phyloP scores from a whole-genome alignment of 73 alveolate genomes.

The Paramecium pentaurelia region DNA sequence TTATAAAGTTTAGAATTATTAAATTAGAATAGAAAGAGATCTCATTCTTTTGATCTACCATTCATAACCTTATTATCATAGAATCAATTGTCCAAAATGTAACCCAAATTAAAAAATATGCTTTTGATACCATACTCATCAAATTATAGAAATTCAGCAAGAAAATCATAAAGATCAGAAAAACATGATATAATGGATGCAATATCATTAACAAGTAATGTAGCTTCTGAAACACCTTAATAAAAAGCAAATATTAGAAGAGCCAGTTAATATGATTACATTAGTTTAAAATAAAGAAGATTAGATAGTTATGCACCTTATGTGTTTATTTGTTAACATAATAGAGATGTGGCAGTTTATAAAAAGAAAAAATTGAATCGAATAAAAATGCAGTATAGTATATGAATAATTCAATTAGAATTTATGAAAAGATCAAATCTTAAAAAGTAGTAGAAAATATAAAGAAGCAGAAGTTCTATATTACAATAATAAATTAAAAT shows the following conservation, averaged over 20 bases:
- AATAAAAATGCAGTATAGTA: not conserved
- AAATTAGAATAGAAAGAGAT: not conserved
- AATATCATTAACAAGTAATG: not conserved
- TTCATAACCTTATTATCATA: not conserved
- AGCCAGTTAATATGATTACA: not conserved
- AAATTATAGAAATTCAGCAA: not conserved
- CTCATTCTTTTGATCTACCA: not conserved
- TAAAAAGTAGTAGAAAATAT: not conserved
- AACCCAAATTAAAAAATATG: not conserved
- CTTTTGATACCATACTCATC: not conserved
- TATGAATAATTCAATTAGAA: not conserved
- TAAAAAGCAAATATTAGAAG: not conserved
- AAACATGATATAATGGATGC: not conserved
- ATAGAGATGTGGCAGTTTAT: not conserved
- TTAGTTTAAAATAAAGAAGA: not conserved
- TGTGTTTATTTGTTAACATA: not conserved
- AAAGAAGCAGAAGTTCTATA: not conserved
- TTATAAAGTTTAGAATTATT: not conserved
- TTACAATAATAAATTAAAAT: not conserved
- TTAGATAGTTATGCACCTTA: not conserved
- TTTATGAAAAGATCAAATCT: not conserved
- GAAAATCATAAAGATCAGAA: not conserved
- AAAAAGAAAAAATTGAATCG: conserved; percentile 6
- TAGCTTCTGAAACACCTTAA: not conserved
- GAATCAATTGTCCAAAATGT: not conserved